phyloP scores from a whole-genome alignment of 176 grass and related monocot genomes.

The Carex scoparia region DNA sequence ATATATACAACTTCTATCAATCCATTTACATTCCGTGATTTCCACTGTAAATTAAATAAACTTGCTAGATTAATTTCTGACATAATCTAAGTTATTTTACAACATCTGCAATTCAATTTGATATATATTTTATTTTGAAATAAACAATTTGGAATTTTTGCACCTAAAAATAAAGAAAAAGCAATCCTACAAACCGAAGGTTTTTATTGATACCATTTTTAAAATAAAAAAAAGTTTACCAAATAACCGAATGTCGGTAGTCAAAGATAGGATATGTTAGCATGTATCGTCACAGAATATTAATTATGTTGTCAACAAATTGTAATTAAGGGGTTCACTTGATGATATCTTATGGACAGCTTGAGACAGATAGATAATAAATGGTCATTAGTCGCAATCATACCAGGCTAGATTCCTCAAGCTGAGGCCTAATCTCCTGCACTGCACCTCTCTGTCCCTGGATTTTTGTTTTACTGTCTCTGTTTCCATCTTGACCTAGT shows the following conservation, averaged over 20 bases:
- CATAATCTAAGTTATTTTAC: no score
- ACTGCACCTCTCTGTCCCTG: background rate
- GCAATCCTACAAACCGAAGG: background rate
- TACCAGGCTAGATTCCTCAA: slow-evolving; percentile 30
- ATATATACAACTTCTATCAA: no score
- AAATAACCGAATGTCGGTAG: background rate
- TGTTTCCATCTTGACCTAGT: slow-evolving; percentile 11
- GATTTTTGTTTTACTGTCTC: background rate
- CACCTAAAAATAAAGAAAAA: background rate
- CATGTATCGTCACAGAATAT: background rate
- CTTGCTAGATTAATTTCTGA: no score
- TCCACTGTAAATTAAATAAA: no score
- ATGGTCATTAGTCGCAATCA: slow-evolving; percentile 16
- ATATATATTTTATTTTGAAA: background rate
- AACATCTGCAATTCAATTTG: background rate
- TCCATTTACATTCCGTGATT: no score
- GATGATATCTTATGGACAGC: background rate
- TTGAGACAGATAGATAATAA: slow-evolving; percentile 15
- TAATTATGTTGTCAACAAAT: background rate
- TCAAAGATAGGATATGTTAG: background rate
- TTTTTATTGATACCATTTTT: no score
- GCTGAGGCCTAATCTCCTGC: slow-evolving; percentile 6
- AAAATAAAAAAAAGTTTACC: no score
- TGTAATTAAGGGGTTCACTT: background rate
- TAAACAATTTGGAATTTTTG: background rate